Evolutionary conservation across 192 early-diverging fungal genomes (phyloP), one percentile per base, ranked within the genome.

Genomic region (Linderina pennispora): DNA sequence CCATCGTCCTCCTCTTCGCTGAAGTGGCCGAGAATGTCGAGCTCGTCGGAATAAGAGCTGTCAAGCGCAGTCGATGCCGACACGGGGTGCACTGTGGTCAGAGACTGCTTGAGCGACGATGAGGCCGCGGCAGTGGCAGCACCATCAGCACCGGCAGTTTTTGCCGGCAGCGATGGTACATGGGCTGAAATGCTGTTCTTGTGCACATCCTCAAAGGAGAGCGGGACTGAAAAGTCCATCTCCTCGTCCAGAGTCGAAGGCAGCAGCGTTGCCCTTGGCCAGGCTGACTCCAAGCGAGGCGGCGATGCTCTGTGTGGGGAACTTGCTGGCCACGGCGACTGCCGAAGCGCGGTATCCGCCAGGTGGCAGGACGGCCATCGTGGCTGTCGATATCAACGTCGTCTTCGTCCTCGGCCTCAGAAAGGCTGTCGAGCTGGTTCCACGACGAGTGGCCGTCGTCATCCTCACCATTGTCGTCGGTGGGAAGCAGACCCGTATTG

Each of bases 201-300:
- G 25, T 25, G n/a, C 10, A 28, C 28, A 18, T 68, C 53, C 19
- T 58, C 55, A 41, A 69, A 62, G 8, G 54, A 62, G 18, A 69
- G 38, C 5, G 65, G 59, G 41, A 45, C 49, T 0, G 48, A 45
- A 39, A 62, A 69, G 50, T 69, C 65, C 65, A 69, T 62, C 18
- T 62, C 65, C 25, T 62, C 58, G 10, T 66, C 64, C 18, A n/a
- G 52, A 55, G 35, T 66, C 64, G 19, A 50, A 53, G 33, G 47
- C 42, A 23, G 20, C 42, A 16, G 38, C 26, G 37, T 34, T n/a
- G 28, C 28, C 26, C 34, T 52, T 60, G 28, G 48, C 48, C 21
- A 61, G 31, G 25, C 56, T 64, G 40, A 59, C 63, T 8, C 62
- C 68, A 23, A 63, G 48, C 14, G 62, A 61, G 26, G 50, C 25